Evolutionary conservation across 2,329 filamentous ascomycete species (phyloP), one percentile per base, ranked within the genome.

Genomic region (Fusarium chaquense): DNA sequence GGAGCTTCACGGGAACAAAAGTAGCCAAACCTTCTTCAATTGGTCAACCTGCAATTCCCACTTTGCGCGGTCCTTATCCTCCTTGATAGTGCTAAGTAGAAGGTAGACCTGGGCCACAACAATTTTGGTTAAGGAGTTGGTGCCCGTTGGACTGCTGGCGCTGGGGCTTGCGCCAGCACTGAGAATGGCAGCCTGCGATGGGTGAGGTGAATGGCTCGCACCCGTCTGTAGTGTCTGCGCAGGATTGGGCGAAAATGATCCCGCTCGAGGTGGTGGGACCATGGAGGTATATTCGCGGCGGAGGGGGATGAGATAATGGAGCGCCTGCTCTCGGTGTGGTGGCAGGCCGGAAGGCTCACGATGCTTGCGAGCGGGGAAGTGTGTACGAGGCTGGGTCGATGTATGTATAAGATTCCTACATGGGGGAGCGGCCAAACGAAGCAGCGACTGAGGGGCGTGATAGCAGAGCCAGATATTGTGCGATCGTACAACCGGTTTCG

Each of bases 61-160:
- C 92, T 97, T 97, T 77, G 89, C 88, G 77, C 91, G 89, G 78
- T 89, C 94, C 83, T 94, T 94, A 80, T 97, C 95, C 83, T 98
- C 94, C 81, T 96, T 98, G 78, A 98, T 91, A 35, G 93, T 94
- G 83, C 94, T 96, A 72, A 99, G 87, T 61, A 99, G 88, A 70
- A 99, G 90, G 83, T 96, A 97, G 72, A 98, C 90, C 84, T 99
- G 96, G 71, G 96, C 94, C 76, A 97, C 91, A 75, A 96, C 94
- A 80, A 99, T 96, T 83, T 97, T 98, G 66, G 92, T 92, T 75
- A 98, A 86, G 77, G 90, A 91, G 78, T 82, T 88, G 71, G 83
- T 84, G 80, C 86, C 86, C 76, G 86, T 89, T 77, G 87, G 87
- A 81, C 87, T 89, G 81, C 82, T 87, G 76, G 85, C 87, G 82